Evolutionary conservation across 1,284 basidiomycete species (phyloP), one percentile per base, ranked within the genome.

Genomic region (Coniferiporia sulphurascens): DNA sequence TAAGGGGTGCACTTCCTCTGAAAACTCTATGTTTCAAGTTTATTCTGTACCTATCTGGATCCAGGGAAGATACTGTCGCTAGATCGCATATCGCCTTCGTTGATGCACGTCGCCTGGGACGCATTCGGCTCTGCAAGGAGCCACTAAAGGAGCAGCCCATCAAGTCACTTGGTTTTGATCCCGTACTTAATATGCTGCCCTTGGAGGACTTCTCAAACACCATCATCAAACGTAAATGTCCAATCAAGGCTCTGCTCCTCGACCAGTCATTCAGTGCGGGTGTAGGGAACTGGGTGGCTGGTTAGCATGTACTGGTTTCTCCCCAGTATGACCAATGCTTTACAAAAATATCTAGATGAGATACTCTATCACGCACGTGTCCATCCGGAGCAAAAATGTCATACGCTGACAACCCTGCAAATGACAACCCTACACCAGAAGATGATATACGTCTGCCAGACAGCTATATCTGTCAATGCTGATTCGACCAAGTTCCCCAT

Each of bases 221-320:
- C 13, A 74, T 91, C 8, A 65, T 70, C 10, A 86, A 81, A 64
- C 80, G 89, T 56, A 75, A 80, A 13, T 87, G 87, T 54, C 87
- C 91, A 0, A 81, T 91, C 64, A 94, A 93, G 66, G 85, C 87
- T 1, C 75, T 93, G 12, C 78, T 94, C 13, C 80, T 94, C 50
- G 87, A 94, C 71, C 91, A 93, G 69, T 82, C 85, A 0, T 91
- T 91, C 73, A 87, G 82, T 63, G 88, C 88, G 2, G 91, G 91
- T 0, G 82, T 94, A 3, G 91, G 91, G 0, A 94, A 93, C 69
- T 93, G 89, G 88, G 83, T 92, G 1, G 89, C 89, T 64, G 89
- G 89, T 83, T 62, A 13, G n/a, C n/a, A 56, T 52, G 52, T 55
- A 48, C 48, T 71, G 68, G 21, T 22, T 52, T 22, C 34, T 67